These are phyloP conservation scores for Trypethelium eluteriae DNA, from an alignment of 495 filamentous ascomycete species.

Conservation along the genomic window DNA sequence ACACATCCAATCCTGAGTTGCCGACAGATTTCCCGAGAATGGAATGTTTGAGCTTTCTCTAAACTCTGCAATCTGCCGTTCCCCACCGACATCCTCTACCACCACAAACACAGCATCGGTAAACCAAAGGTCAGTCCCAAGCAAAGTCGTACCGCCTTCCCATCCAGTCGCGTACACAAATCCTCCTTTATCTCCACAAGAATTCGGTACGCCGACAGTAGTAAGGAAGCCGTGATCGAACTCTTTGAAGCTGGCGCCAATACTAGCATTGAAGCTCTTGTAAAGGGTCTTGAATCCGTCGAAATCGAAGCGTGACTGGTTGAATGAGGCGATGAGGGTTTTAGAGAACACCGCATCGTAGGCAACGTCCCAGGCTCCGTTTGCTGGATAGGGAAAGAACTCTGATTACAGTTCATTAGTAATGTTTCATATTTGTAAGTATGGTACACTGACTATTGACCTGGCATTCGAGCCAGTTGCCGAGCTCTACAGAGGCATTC, in stretches of 20 bases:
- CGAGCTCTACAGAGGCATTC: slow-evolving; percentile 21
- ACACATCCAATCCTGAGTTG: neutral
- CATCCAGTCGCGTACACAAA: slow-evolving; percentile 22
- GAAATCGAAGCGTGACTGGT: slow-evolving; percentile 21
- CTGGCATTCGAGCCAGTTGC: slow-evolving; percentile 22
- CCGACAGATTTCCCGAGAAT: neutral
- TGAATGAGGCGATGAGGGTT: slow-evolving; percentile 21
- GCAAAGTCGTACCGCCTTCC: slow-evolving; percentile 19
- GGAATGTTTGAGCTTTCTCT: slow-evolving; percentile 24
- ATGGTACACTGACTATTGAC: slow-evolving; percentile 16
- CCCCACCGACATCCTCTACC: slow-evolving; percentile 16
- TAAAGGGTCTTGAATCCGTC: slow-evolving; percentile 20
- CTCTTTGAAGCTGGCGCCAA: slow-evolving; percentile 18
- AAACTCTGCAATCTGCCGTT: slow-evolving; percentile 21
- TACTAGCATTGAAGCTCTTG: slow-evolving; percentile 17
- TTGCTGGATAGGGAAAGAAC: slow-evolving; percentile 25
- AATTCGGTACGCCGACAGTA: slow-evolving; percentile 19
- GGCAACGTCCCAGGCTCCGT: slow-evolving; percentile 22
- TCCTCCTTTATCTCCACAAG: slow-evolving; percentile 20
- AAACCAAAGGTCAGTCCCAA: slow-evolving; percentile 18
- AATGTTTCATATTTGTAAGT: neutral
- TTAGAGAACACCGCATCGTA: slow-evolving; percentile 16
- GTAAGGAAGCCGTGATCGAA: slow-evolving; percentile 22
- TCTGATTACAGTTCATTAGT: slow-evolving; percentile 9
- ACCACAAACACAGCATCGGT: slow-evolving; percentile 22